Base-by-base conservation (phyloP, 345 rosid species). In the Aethionema arabicum region DNA sequence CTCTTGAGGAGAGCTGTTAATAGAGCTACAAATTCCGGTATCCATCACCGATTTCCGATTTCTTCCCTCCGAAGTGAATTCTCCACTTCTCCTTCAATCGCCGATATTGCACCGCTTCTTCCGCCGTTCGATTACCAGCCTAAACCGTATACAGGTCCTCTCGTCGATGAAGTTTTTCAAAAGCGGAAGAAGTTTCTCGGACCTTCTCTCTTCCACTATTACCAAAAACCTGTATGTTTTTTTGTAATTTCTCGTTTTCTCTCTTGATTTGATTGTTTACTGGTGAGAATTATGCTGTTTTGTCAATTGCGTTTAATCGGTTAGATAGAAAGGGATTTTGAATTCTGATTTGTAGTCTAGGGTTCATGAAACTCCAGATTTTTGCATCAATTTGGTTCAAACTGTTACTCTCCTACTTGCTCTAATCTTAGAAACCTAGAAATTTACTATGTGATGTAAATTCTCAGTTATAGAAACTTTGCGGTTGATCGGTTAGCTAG, bases 171-270 rank as follows among this genome's bases (percentile, higher is more conserved):
- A 68, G 74, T 87, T 52, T 72, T 85, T 43, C 72, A 68, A 54
- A 93, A 90, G 77, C 82, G 97, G 63, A 87, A 90, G 84, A 77
- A 66, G 74, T 93, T 81, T 59, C 71, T 90, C 63, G 97, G 90
- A 9, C 95, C 97, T 30, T 93, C 99, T 63, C 90, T 90, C 48
- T 90, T 87, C 75, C 63, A 93, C 61, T 90, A 66, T 72, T 93
- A 90, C 68, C 85, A 85, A 49, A 93, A 90, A 52, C 99, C 99
- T 11, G 99, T 93, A 49, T 61, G 85, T 75, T 7, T 3, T 3
- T 32, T 57, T 8, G 8, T 47, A 53, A 43, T 4, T 54, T 16
- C 5, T 6, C 4, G 0, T 32, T 16, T 21, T 4, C 4, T 45
- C 30, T 46, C 36, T n/a, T 35, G 59, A 27, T 54, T 46, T 54